phyloP scores from a whole-genome alignment of 2,329 filamentous ascomycete genomes.

The Lachnellula suecica region DNA sequence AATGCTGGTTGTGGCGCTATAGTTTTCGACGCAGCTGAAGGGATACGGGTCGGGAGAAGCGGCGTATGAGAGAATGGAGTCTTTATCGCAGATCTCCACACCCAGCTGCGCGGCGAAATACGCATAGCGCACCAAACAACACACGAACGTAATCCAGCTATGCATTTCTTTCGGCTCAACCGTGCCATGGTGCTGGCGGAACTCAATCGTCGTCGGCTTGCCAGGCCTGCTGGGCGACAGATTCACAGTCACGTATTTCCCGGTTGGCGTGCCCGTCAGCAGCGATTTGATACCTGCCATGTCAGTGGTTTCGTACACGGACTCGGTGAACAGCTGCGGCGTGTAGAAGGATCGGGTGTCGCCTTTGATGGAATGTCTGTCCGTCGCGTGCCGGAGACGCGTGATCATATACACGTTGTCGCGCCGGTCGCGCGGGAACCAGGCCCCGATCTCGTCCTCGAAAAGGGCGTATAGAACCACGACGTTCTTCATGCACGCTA shows the following conservation, averaged over 20 bases:
- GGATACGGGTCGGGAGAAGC: no score
- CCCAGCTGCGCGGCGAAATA: neutral
- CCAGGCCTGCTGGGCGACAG: no score
- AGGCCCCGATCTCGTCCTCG: neutral
- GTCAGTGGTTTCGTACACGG: neutral
- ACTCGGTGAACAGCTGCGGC: neutral
- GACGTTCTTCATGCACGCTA: neutral
- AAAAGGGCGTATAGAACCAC: neutral
- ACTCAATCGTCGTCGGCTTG: slow-evolving; percentile 14
- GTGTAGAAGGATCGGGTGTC: neutral
- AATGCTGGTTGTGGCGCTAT: no score
- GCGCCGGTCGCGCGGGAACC: neutral
- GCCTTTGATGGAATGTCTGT: neutral
- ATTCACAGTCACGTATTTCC: neutral
- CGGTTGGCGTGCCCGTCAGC: neutral
- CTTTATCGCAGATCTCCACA: neutral
- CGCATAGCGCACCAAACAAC: slow-evolving; percentile 3
- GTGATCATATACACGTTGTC: neutral
- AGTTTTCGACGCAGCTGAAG: no score
- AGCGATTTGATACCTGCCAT: neutral
- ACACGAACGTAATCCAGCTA: slow-evolving; percentile 11
- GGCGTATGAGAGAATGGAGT: no score
- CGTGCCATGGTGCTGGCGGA: slow-evolving; percentile 11
- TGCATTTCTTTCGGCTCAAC: slow-evolving; percentile 2
- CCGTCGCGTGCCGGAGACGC: neutral